Evolutionary conservation across 129 eudicot species (phyloP), one percentile per base, ranked within the genome.

Genomic region (Calendula officinalis): DNA sequence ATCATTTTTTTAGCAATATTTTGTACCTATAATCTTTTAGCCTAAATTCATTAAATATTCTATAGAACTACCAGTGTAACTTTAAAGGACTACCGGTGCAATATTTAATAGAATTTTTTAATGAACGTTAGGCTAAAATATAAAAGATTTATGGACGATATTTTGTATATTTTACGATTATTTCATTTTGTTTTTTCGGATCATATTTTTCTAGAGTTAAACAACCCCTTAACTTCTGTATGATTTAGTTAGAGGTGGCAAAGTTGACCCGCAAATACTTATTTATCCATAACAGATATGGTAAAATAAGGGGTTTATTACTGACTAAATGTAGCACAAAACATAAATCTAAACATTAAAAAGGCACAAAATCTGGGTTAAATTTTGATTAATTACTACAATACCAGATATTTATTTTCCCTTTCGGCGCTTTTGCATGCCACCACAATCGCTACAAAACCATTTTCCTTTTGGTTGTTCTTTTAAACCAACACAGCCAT

Each of bases 381-480:
- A 73, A 46, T 54, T 61, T 46, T 54, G 9, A 15, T 65, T 49
- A 32, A 67, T 65, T 73, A 66, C 72, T 73, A 65, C 3, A 56
- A 40, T 6, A 44, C 69, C 22, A 2, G 30, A 35, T 32, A 15
- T 39, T 52, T 47, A 87, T 62, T 81, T 87, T 12, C 85, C 87
- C 78, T 86, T 86, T 33, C 84, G 76, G 10, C 90, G 85, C 79
- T 80, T 89, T 64, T 76, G 87, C 58, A 62, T 68, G 56, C 84
- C 95, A 3, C 71, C 69, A 59, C 95, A 89, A 50, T 85, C 94
- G 0, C 84, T 67, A 42, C 97, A 89, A 47, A 66, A 89, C 97
- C 97, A 89, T 57, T 89, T 89, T n/a, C 97, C 97, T 77, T 81
- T 89, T 16, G 97, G 97, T 43, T 77, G 85, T 61, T 85, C 94